Evolutionary conservation across 2,329 filamentous ascomycete genomes (phyloP), one percentile per base, ranked within the genome.

Genomic region (Aspergillus felis): DNA sequence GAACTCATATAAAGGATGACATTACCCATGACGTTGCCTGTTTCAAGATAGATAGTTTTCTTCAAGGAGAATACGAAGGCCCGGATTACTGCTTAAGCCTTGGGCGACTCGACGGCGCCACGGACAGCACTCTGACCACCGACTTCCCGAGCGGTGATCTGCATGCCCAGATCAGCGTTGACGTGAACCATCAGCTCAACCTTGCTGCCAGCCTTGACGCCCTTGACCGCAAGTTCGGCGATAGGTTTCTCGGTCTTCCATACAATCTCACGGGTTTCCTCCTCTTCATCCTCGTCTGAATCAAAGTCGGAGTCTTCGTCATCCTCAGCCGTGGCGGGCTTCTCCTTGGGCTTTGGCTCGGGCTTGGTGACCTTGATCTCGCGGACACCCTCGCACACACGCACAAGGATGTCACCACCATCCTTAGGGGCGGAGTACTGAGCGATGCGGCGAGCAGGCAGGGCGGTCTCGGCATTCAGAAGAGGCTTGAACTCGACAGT

Each of bases 151-250:
- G 88, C 87, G 46, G 92, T 90, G 64, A 96, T 82, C 51, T 89
- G 91, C 61, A 97, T 83, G 64, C 82, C 82, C 56, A 97, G 80
- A 72, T 97, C 92, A 27, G 85, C 87, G 55, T 83, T 84, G 63
- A 97, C 88, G 74, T 93, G 96, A 69, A 97, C 85, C 73, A 91
- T 95, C 55, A 97, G 87, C 82, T 99, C 94, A 64, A 99, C 86
- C 82, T 96, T 96, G 69, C 85, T 85, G 58, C 86, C 89, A 79
- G 93, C 92, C 86, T 93, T 93, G 66, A 95, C 85, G 58, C 83
- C 90, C 75, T 85, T 89, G 73, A 99, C 79, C 32, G 88, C 89
- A 10, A 91, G 88, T 81, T 99, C 94, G 59, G 92, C 92, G 59
- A 99, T 84, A 29, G 87, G 81, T 62, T 82, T 86, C 66, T 90